Conservation (phyloP, 768 basidiomycete genomes). For the Phlebiopsis flavidoalba region DNA sequence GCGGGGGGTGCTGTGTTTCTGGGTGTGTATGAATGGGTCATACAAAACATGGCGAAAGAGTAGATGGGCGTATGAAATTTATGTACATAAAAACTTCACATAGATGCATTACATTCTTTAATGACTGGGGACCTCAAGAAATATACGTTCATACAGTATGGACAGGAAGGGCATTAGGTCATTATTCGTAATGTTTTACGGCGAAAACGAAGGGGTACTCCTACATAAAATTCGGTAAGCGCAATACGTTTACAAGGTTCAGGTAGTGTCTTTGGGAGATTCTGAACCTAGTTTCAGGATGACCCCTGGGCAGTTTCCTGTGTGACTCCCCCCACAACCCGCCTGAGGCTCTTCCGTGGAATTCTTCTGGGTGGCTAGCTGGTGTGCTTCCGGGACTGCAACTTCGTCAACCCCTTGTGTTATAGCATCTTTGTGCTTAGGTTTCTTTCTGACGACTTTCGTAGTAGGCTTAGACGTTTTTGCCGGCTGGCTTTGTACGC, state of each 20-base stretch:
- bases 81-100: neutral
- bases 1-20: slow-evolving; percentile 96
- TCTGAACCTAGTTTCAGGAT: slow-evolving; percentile 48
- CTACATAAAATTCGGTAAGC: neutral
- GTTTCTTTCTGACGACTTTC: neutral
- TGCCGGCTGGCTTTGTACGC: slow-evolving; percentile 20
- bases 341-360: slow-evolving; percentile 9
- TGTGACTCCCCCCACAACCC: slow-evolving; percentile 12
- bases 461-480: slow-evolving; percentile 4
- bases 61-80: neutral
- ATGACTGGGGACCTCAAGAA: too few species aligned
- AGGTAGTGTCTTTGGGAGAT: slow-evolving; percentile 9
- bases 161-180: too few species aligned
- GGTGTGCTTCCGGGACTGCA: neutral
- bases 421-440: neutral
- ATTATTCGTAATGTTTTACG: too few species aligned
- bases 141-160: too few species aligned
- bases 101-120: neutral
- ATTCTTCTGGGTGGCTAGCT: neutral
- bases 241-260: neutral
- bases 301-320: slow-evolving; percentile 51
- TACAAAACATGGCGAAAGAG: slow-evolving; percentile 25
- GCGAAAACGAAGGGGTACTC: too few species aligned
- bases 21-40: slow-evolving; percentile 89
- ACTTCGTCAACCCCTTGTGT: neutral